phyloP scores from a whole-genome alignment of 345 rosid genomes.

The Sonneratia alba region DNA sequence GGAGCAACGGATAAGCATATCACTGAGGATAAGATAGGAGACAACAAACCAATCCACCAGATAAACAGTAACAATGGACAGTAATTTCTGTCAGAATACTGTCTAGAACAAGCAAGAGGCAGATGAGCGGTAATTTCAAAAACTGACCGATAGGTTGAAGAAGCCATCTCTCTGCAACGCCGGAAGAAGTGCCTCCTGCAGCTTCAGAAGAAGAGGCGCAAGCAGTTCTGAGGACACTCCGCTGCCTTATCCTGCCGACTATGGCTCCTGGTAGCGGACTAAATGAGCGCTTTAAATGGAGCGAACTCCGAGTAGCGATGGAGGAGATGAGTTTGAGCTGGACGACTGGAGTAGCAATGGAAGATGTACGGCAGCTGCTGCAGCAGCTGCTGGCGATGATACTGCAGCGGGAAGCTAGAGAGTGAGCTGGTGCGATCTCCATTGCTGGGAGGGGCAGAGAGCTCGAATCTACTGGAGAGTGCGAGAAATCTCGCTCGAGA shows the following conservation, averaged over 20 bases:
- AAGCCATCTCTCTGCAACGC: constrained; percentile 54
- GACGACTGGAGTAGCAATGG: constrained; percentile 17
- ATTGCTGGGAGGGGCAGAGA: constrained; percentile 7
- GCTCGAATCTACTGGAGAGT: not conserved
- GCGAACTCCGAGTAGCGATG: constrained; percentile 11
- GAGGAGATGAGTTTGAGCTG: constrained; percentile 16
- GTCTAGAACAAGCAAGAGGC: not conserved
- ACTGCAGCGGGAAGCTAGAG: not conserved
- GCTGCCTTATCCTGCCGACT: constrained; percentile 19
- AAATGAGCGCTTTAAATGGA: constrained; percentile 4
- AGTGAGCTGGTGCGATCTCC: not conserved
- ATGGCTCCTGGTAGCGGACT: constrained; percentile 18
- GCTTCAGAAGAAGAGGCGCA: constrained; percentile 33
- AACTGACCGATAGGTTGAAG: constrained; percentile 71
- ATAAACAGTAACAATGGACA: not conserved
- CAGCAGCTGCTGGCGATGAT: not conserved
- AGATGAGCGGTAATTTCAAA: not conserved
- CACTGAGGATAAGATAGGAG: not conserved
- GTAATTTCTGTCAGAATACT: not conserved
- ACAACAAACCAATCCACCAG: not conserved
- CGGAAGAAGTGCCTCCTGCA: constrained; percentile 20
- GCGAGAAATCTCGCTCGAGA: not conserved
- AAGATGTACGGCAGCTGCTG: not conserved
- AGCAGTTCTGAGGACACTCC: constrained; percentile 14
- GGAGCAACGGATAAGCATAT: not conserved